Evolutionary conservation across 2,329 filamentous ascomycete species (phyloP).

Genomic region (Trichoderma polysporum): DNA sequence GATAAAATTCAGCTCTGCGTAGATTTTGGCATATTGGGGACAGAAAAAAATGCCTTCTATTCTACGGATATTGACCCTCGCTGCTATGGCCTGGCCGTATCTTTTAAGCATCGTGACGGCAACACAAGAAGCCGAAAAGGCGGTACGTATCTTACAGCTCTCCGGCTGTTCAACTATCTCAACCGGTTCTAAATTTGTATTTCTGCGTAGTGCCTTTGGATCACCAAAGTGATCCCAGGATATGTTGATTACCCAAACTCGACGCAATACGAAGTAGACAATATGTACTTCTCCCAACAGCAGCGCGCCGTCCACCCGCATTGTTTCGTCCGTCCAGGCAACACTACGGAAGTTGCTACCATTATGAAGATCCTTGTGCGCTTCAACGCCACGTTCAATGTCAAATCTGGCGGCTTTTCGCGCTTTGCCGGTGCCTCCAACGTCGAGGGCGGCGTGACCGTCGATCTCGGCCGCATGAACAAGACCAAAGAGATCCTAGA

Average conservation of each 20-base stretch:
- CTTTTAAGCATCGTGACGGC: neutral
- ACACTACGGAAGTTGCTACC: constrained; percentile 21
- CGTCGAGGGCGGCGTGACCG: constrained; percentile 39
- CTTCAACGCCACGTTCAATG: constrained; percentile 41
- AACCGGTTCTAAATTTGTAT: neutral
- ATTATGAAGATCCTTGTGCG: constrained; percentile 23
- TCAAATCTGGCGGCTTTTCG: constrained; percentile 53
- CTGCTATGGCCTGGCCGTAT: neutral
- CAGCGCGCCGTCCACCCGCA: constrained; percentile 29
- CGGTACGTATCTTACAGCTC: neutral
- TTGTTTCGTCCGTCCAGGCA: constrained; percentile 25
- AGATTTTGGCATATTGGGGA: too few species aligned
- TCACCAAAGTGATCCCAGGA: neutral
- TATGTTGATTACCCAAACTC: constrained; percentile 7
- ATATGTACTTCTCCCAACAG: constrained; percentile 35
- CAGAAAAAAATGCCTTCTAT: neutral
- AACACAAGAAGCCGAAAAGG: neutral
- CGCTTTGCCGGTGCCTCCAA: constrained; percentile 46
- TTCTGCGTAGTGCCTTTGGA: neutral
- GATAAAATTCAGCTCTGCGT: too few species aligned
- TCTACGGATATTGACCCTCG: neutral
- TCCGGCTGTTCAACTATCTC: neutral
- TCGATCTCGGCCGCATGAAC: constrained; percentile 46
- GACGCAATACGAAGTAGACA: constrained; percentile 8
- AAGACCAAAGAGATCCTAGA: constrained; percentile 35